Evolutionary conservation across 768 basidiomycete genomes (phyloP), one percentile per base, ranked within the genome.

Genomic region (Butyriboletus loyo): DNA sequence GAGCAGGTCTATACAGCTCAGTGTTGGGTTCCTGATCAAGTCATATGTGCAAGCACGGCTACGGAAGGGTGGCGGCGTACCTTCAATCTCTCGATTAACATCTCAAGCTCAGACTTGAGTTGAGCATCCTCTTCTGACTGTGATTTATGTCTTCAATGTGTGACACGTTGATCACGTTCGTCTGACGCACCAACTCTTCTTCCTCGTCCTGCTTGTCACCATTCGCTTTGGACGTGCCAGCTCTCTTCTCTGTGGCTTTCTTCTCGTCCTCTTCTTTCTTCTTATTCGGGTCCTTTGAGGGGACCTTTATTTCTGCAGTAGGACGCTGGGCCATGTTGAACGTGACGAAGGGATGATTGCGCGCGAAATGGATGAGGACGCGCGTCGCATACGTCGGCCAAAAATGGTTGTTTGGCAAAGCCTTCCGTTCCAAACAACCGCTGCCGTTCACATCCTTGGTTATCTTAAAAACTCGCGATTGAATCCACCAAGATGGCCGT

Each of bases 61-160:
- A 15, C 45, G 46, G 30, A 40, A 24, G 15, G 14, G n/a, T 21
- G 54, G 40, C 14, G 17, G 35, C 79, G 50, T 62, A 94, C 96
- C 78, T 90, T 91, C 49, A 99, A 68, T 39, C 97, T 84, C 67
- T 98, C 94, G 27, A 96, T 85, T 24, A 98, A 81, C 94, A 99
- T 93, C 69, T 98, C 97, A 21, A 99, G 79, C 72, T 99, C 95
- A 52, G 83, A 86, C 73, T 90, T 91, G 53, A 99, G 82, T 65
- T 94, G 90, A 30, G 85, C 76, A 71, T 99, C 97, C 73, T 98
- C 97, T 66, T 99, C 97, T 25, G 90, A 93, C 94, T 95, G 52
- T 3, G 8, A 8, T 51, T 43, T 9, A 37, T 8, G 24, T 10
- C 30, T 4, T 69, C 40, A 59, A 51, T 50, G 41, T 40, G 34